phyloP scores from a whole-genome alignment of 495 filamentous ascomycete genomes.

The Aspergillus conjunctus region DNA sequence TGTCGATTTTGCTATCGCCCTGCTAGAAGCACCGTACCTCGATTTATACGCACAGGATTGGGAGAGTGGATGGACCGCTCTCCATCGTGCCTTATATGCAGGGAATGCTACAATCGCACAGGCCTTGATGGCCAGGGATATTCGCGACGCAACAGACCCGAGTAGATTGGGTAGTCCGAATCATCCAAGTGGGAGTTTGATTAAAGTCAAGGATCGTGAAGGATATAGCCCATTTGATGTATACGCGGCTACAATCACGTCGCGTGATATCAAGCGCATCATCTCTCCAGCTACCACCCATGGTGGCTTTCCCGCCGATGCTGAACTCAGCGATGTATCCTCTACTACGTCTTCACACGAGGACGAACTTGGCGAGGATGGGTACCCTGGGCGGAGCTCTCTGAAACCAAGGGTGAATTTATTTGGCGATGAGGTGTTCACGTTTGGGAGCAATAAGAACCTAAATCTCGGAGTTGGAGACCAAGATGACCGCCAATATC shows the following conservation, averaged over 20 bases:
- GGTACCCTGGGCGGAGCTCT: conserved; percentile 22
- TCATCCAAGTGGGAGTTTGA: conserved; percentile 61
- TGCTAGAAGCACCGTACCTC: conserved; percentile 77
- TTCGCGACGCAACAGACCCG: conserved; percentile 60
- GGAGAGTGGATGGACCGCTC: conserved; percentile 93
- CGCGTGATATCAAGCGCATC: conserved; percentile 48
- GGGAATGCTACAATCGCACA: conserved; percentile 88
- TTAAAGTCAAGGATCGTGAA: conserved; percentile 94
- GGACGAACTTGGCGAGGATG: conserved; percentile 41
- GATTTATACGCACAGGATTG: conserved; percentile 85
- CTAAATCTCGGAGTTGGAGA: conserved; percentile 88
- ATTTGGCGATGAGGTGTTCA: conserved; percentile 82
- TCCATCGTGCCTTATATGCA: conserved; percentile 90
- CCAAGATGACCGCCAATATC: conserved; percentile 89
- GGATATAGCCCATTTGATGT: conserved; percentile 94
- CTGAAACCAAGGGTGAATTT: conserved; percentile 42
- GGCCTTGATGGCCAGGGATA: conserved; percentile 74
- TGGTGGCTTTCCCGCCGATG: conserved; percentile 18
- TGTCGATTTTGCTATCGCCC: conserved; percentile 68
- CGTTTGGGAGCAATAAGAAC: conserved; percentile 95
- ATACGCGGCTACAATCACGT: conserved; percentile 78
- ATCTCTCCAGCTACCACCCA: conserved; percentile 28
- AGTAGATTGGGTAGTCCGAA: conserved; percentile 48
- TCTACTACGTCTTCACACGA: conserved; percentile 42
- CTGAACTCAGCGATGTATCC: conserved; percentile 36